Evolutionary conservation across 495 filamentous ascomycete species (phyloP), one percentile per base, ranked within the genome.

Genomic region (Daldinia loculata): DNA sequence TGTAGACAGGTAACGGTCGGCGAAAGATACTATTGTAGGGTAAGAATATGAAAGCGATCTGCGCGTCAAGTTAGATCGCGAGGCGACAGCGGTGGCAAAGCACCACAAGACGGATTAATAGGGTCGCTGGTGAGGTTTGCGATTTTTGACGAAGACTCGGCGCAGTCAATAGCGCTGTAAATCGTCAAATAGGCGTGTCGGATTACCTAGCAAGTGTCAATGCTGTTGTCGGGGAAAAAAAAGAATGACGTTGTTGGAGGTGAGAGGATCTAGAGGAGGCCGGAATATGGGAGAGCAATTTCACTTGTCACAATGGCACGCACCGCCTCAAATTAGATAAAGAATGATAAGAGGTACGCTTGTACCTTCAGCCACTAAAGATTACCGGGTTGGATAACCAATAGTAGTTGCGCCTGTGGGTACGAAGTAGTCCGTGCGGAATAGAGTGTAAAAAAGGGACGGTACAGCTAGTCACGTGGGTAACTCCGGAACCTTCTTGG

Each of bases 191-290:
- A n/a, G 12, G 15, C n/a, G 26, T 43, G 15, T 66, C 34, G 52
- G 58, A 14, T 11, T 39, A 27, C 27, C 57, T 17, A 39, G 7
- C 32, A n/a, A 66, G 24, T 39, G 24, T 50, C 50, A 50, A 55
- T 48, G 56, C 50, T 60, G 64, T 64, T 60, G 39, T 67, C 30
- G 30, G 53, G 15, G 11, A n/a, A 22, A 43, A 63, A 58, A 72
- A 68, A 68, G 69, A 72, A 72, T 72, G 69, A 72, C 69, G 69
- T 72, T 72, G 69, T 61, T 67, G 56, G 50, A 65, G 64, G 26
- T 67, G 56, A 71, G 58, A 67, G 36, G 55, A 67, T 67, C 64
- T 72, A 65, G 69, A 72, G 69, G 56, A 61, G 53, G 61, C 60
- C 69, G 56, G 69, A 67, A 72, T 50, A 41, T 67, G 53, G 69